A percentile compares a stretch with the other conserved stretches of the same genome.
These are phyloP conservation scores for Cinchona pubescens DNA, from an alignment of 257 asterid species.

Conservation along the genomic window DNA sequence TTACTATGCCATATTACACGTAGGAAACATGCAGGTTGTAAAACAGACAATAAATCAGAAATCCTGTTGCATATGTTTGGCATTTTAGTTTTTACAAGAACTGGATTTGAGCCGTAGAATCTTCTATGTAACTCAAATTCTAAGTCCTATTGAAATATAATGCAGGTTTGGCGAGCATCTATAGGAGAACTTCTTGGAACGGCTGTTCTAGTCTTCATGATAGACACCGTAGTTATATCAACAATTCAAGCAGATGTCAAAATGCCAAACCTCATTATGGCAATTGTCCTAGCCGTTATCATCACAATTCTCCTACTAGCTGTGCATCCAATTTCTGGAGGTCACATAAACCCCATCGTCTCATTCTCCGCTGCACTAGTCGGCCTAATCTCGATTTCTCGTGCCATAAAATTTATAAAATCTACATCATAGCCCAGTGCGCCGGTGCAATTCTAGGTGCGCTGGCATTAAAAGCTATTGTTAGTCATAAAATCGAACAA, in stretches of 20 bases:
- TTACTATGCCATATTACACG: too few species aligned
- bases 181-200: slow-evolving; percentile 68
- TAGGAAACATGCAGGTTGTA: too few species aligned
- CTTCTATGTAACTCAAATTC: too few species aligned
- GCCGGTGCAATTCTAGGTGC: slow-evolving; percentile 64
- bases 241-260: slow-evolving; percentile 43
- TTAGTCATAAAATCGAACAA: slow-evolving; percentile 36
- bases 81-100: too few species aligned
- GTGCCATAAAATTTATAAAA: too few species aligned
- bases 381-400: slow-evolving; percentile 62
- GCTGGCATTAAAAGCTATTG: slow-evolving; percentile 61
- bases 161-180: slow-evolving; percentile 75
- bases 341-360: slow-evolving; percentile 76
- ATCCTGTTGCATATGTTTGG: too few species aligned
- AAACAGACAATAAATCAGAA: too few species aligned
- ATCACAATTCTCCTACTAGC: slow-evolving; percentile 61
- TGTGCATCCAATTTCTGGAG: slow-evolving; percentile 74
- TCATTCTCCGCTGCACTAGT: slow-evolving; percentile 72
- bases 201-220: slow-evolving; percentile 62
- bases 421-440: slow-evolving; percentile 60
- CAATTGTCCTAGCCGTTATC: slow-evolving; percentile 49
- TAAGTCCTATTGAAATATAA: too few species aligned
- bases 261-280: slow-evolving; percentile 53
- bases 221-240: slow-evolving; percentile 66
- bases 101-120: too few species aligned